Base-by-base conservation (phyloP, 1,139 yeast genomes). In the Pichia sp. region DNA sequence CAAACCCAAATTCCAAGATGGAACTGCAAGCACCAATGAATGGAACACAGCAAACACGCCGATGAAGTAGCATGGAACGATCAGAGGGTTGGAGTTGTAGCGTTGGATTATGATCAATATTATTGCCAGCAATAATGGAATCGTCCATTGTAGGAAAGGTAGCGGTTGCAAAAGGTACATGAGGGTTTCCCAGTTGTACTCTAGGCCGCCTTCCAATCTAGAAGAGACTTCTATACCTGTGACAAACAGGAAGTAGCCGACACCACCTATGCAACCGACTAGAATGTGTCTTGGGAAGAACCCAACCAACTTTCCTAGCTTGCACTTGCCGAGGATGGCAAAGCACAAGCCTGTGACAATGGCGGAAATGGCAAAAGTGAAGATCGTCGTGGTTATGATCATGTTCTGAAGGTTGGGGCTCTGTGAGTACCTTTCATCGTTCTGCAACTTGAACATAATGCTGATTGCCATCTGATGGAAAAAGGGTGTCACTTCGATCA, bases 231-330 rank as follows among this genome's bases (percentile, higher is more conserved):
- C 98, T 38, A 93, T 72, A 2, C 97, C 99, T 0, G 99, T 93
- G 1, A 89, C 85, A 2, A 92, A 74, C 59, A 93, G 76, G 70
- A 93, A 93, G 72, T 88, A 92, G 1, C 99, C 99, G 50, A 93
- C 99, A 64, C 99, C 99, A 47, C 99, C 99, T 64, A 93, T 92
- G 69, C 98, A 93, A 1, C 99, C 99, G 31, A 93, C 95, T 45
- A 93, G 77, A 56, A 93, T 93, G 68, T 93, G 99, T 60, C 98
- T 78, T 0, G 99, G 99, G 75, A 93, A 93, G 68, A 90, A 93
- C 0, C 97, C 97, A 13, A 93, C 97, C 41, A 93, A 73, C 15
- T 88, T 80, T 3, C 99, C 99, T 45, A 93, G 73, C 58, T 77
- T 80, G 64, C 88, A 81, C 63, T 84, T 86, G 7, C 99, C 99